Conservation (phyloP, 176 grass and related monocot species). For the Ensete ventricosum region DNA sequence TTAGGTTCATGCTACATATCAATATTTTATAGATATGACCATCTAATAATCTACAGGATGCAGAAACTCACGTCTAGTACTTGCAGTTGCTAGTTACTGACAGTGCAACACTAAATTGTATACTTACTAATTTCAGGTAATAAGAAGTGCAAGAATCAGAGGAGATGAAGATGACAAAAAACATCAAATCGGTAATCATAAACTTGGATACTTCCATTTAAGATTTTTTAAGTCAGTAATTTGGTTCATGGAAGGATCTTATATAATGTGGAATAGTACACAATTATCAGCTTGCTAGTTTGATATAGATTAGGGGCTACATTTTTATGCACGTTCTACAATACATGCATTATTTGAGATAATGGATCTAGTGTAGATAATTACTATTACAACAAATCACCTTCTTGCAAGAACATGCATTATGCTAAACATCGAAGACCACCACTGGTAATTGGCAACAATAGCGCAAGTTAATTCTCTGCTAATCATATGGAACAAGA, state of each 20-base stretch:
- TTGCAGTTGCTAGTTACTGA: not conserved
- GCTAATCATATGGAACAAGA: not conserved
- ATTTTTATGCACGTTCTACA: not conserved
- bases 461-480: not conserved
- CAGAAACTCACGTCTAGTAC: not conserved
- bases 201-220: not conserved
- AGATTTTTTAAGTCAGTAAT: not conserved
- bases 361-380: not conserved
- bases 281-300: too few relatives aligned
- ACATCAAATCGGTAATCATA: conserved; percentile 25
- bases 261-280: not conserved
- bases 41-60: not conserved
- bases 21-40: not conserved
- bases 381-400: not conserved
- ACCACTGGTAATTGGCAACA: not conserved
- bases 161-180: conserved; percentile 19
- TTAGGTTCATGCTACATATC: too few relatives aligned
- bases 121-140: conserved; percentile 32
- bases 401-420: too few relatives aligned
- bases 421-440: not conserved
- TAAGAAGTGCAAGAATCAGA: conserved; percentile 44
- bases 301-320: too few relatives aligned
- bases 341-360: not conserved
- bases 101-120: not conserved
- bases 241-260: not conserved